Conservation (phyloP, 768 basidiomycete species). For the Sarcodon aspratus region DNA sequence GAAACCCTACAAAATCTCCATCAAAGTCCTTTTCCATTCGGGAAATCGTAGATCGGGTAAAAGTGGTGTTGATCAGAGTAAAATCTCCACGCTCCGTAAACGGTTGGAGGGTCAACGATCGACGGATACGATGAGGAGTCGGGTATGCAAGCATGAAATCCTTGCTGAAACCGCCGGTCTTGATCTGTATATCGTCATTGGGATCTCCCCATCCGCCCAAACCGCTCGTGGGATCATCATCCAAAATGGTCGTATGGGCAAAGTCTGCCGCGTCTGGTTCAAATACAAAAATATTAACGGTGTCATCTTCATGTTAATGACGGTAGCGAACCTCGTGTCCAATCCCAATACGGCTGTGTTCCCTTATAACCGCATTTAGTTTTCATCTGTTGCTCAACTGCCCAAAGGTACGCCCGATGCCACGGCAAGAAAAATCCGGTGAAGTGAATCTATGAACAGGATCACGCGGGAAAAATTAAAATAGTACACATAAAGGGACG, state of each 20-base stretch:
- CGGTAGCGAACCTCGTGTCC: conserved; percentile 11
- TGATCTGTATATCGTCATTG: conserved; percentile 9
- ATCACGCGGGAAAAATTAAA: neutral
- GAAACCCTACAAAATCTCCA: conserved; percentile 22
- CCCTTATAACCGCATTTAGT: conserved; percentile 13
- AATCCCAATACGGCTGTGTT: conserved; percentile 17
- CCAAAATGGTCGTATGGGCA: conserved; percentile 10
- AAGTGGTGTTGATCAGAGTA: conserved; percentile 14
- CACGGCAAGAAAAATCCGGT: conserved; percentile 16
- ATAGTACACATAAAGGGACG: neutral
- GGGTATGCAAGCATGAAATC: conserved; percentile 19
- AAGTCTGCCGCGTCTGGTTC: conserved; percentile 13
- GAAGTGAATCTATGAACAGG: conserved; percentile 10
- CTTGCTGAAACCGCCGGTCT: conserved; percentile 17
- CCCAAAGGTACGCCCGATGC: conserved; percentile 14
- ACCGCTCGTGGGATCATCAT: conserved; percentile 11
- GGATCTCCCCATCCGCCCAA: conserved; percentile 18
- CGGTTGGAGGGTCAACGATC: conserved; percentile 22
- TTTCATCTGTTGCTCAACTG: conserved; percentile 10
- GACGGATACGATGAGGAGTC: conserved; percentile 19
- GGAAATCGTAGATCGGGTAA: conserved; percentile 13
- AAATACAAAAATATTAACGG: neutral
- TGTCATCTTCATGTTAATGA: neutral
- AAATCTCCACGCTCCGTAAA: conserved; percentile 8
- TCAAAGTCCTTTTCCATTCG: conserved; percentile 14